phyloP scores from a whole-genome alignment of 139 green algal genomes.

The Tetradesmus lagerheimii region DNA sequence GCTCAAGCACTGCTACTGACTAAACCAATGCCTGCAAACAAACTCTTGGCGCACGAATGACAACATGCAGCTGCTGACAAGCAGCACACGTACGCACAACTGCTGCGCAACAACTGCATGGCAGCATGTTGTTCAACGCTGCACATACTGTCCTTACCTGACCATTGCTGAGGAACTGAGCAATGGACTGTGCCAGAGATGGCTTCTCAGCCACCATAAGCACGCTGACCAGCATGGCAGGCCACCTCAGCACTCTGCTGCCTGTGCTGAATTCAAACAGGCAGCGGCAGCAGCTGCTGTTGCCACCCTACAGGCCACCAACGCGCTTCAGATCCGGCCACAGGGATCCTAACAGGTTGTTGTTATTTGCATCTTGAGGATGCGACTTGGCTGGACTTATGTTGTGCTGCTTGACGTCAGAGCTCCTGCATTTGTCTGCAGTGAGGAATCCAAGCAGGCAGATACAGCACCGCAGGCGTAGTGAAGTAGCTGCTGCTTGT shows the following conservation, averaged over 20 bases:
- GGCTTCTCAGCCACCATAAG: slow-evolving; percentile 95
- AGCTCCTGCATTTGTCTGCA: too few species aligned
- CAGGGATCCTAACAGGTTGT: too few species aligned
- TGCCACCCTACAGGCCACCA: background rate
- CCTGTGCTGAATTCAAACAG: background rate
- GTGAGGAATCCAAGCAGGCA: too few species aligned
- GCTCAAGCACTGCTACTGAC: background rate
- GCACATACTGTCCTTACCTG: slow-evolving; percentile 47
- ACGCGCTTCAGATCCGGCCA: background rate
- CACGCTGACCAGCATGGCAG: slow-evolving; percentile 57
- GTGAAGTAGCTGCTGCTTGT: background rate
- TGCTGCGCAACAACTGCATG: background rate
- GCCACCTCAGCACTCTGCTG: background rate
- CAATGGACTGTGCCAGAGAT: slow-evolving; percentile 79
- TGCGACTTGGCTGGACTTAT: too few species aligned
- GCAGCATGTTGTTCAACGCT: background rate
- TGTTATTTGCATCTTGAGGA: too few species aligned
- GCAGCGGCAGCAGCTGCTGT: background rate
- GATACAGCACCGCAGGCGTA: too few species aligned
- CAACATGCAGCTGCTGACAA: background rate
- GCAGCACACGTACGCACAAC: background rate
- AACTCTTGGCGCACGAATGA: background rate
- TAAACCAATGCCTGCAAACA: background rate
- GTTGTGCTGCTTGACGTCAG: too few species aligned
- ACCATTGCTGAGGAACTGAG: slow-evolving; percentile 76